Base-by-base conservation (phyloP, 106 monocot species). In the Gastrodia elata region DNA sequence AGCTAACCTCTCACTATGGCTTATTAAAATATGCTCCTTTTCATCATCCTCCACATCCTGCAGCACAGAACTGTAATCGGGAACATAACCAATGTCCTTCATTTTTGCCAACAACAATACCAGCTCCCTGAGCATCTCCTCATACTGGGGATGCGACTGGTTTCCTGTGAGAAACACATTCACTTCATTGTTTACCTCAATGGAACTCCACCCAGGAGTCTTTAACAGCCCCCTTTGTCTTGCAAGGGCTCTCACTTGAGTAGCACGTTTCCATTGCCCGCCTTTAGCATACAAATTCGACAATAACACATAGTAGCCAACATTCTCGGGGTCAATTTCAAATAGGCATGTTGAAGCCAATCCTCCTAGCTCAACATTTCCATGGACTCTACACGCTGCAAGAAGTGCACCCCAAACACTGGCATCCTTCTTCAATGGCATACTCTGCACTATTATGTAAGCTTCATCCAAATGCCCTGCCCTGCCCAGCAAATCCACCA, bases 31-130 rank as follows among this genome's bases (percentile, higher is more conserved):
- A 49, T 83, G 77, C 13, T 93, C 84, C 68, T 93, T 93, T 52
- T 92, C 88, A 37, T 89, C 84, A 73, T 89, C 89, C 41, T 85
- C 89, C 34, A 93, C 93, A 57, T 93, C 93, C 64, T 93, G 93
- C 2, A 93, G 72, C 48, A 93, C 93, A 80, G 82, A 93, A 70
- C 85, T 87, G 46, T 68, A 83, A 46, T 93, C 89, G 35, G 93
- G 89, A 71, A 87, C 85, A 77, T 87, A 93, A 24, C 89, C 93
- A 14, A 89, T 30, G 25, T 40, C 73, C 75, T 87, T 89, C 78
- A 93, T 89, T 72, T 85, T 93, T 25, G 48, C 80, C 38, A 64
- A 38, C 71, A 93, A 65, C 8, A 52, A 44, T 1, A 58, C 38
- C 11, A 93, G 68, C 81, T 87, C 86, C 22, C 68, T 76, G 46